These are phyloP conservation scores for Eimeria necatrix DNA, from an alignment of 169 alveolate species.

Conservation along the genomic window DNA sequence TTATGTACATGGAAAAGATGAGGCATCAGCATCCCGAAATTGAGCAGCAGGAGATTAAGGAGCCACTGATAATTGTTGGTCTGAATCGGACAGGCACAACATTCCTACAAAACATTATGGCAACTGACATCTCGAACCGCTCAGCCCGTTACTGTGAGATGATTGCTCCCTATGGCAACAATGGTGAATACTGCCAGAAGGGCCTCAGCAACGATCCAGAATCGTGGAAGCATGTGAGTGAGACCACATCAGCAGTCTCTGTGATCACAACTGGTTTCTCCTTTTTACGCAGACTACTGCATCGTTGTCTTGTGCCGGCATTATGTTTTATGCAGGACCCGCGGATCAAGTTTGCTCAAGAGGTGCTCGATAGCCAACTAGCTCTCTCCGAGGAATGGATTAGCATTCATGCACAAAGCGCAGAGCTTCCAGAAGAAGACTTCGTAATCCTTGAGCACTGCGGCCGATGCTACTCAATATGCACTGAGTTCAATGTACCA, in stretches of 20 bases:
- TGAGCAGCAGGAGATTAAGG: slow-evolving; percentile 41
- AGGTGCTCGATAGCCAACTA: slow-evolving; percentile 80
- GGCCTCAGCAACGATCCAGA: slow-evolving; percentile 81
- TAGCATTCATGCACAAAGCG: slow-evolving; percentile 83
- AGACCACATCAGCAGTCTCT: neutral
- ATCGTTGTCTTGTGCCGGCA: too few species aligned
- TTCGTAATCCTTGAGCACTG: slow-evolving; percentile 83
- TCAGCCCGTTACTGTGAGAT: slow-evolving; percentile 80
- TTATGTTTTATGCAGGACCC: slow-evolving; percentile 76
- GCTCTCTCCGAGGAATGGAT: slow-evolving; percentile 83
- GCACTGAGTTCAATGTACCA: slow-evolving; percentile 80
- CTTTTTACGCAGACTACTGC: too few species aligned
- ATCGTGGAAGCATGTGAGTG: slow-evolving; percentile 80
- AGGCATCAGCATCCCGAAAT: slow-evolving; percentile 75
- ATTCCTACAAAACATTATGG: slow-evolving; percentile 80
- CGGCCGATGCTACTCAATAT: slow-evolving; percentile 82
- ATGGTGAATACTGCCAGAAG: slow-evolving; percentile 78
- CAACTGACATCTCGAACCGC: slow-evolving; percentile 79
- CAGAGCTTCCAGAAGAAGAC: slow-evolving; percentile 83
- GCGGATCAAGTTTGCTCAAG: slow-evolving; percentile 80
- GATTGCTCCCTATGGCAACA: slow-evolving; percentile 81
- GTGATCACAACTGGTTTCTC: neutral
- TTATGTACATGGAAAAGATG: slow-evolving; percentile 79
- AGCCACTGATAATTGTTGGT: slow-evolving; percentile 82
- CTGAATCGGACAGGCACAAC: slow-evolving; percentile 83